Conservation (phyloP, 2,329 filamentous ascomycete genomes). For the Mycosphaerella sp. region DNA sequence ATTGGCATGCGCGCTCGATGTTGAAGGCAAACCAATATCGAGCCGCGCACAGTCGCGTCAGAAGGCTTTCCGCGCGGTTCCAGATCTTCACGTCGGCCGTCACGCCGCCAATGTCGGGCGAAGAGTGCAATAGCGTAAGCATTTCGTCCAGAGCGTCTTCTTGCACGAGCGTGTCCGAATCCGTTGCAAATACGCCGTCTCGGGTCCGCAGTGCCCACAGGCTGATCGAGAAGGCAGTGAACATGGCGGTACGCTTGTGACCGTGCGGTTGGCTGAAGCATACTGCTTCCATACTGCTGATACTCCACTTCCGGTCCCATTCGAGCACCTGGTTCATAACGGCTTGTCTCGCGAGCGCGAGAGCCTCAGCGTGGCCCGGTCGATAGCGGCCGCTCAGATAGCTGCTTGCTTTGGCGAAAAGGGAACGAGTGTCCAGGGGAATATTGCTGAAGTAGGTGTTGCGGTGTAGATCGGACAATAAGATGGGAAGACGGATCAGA, state of each 20-base stretch:
- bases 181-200: conserved; percentile 1
- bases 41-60: conserved; percentile 7
- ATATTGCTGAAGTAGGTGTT: conserved; percentile 5
- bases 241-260: conserved; percentile 7
- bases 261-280: conserved; percentile 7
- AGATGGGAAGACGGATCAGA: conserved; percentile 3
- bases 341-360: background rate
- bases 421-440: background rate
- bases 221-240: conserved; percentile 3
- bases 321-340: conserved; percentile 1
- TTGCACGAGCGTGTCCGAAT: conserved; percentile 3
- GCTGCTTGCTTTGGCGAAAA: background rate
- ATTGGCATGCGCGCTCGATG: conserved; percentile 7
- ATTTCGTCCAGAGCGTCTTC: conserved; percentile 1
- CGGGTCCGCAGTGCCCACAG: background rate
- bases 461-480: conserved; percentile 7
- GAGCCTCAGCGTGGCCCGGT: background rate
- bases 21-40: conserved; percentile 10
- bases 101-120: conserved; percentile 2
- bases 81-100: conserved; percentile 11
- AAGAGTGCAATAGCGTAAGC: background rate
- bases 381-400: background rate
- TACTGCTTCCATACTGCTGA: background rate
- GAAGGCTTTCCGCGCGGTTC: conserved; percentile 6
- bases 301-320: conserved; percentile 3